phyloP scores from a whole-genome alignment of 768 basidiomycete species.

The Russula virescens region DNA sequence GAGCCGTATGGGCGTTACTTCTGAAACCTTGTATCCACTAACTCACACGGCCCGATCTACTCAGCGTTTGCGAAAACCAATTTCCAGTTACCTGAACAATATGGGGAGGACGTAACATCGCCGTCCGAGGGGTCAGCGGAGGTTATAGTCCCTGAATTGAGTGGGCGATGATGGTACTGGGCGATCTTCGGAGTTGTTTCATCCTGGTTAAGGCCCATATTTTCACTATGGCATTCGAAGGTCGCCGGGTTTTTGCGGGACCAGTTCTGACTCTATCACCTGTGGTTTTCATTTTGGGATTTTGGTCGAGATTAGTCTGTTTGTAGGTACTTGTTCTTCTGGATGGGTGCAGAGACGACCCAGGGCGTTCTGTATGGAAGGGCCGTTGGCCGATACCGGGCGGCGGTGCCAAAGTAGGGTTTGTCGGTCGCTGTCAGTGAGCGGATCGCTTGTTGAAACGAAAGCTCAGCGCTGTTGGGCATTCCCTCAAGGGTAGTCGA shows the following conservation, averaged over 20 bases:
- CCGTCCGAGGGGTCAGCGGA: background rate
- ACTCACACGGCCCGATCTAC: constrained; percentile 11
- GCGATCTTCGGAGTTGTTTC: constrained; percentile 22
- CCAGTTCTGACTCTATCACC: constrained; percentile 9
- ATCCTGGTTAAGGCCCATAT: constrained; percentile 1
- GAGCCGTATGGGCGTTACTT: background rate
- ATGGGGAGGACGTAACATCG: constrained; percentile 1
- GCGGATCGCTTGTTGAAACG: constrained; percentile 18
- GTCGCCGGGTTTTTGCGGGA: constrained; percentile 23
- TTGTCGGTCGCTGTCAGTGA: constrained; percentile 15
- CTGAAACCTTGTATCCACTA: background rate
- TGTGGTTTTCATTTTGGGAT: constrained; percentile 2
- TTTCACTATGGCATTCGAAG: constrained; percentile 24
- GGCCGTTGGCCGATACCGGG: background rate
- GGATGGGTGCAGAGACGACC: background rate
- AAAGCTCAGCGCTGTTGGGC: constrained; percentile 18
- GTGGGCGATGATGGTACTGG: constrained; percentile 23
- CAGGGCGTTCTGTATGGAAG: constrained; percentile 1
- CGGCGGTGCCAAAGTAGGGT: background rate
- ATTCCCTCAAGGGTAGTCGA: background rate
- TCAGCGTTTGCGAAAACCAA: background rate
- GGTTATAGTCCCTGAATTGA: background rate
- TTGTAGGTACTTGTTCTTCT: constrained; percentile 8
- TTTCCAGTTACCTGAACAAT: background rate
- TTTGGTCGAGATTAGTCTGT: constrained; percentile 6